Conservation (phyloP, 2,329 filamentous ascomycete genomes). For the Ophiostoma sp. region DNA sequence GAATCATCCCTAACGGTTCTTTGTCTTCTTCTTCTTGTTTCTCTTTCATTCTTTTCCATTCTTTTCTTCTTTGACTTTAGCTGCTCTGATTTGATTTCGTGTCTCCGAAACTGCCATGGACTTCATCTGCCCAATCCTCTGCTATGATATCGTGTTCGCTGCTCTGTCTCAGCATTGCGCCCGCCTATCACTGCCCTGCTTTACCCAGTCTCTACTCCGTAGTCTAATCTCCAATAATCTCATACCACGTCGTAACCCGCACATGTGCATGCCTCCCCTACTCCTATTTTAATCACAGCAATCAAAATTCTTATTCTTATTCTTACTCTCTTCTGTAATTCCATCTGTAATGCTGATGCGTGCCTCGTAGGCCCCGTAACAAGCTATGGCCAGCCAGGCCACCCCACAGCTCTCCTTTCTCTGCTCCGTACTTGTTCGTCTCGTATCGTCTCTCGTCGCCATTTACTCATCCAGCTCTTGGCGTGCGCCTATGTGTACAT, state of each 20-base stretch:
- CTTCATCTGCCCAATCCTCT: background rate
- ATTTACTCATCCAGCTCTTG: constrained; percentile 10
- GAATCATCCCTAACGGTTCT: no score
- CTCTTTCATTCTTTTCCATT: background rate
- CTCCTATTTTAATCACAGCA: background rate
- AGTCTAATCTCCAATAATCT: background rate
- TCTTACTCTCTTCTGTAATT: background rate
- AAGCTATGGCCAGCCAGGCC: background rate
- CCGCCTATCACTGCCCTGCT: background rate
- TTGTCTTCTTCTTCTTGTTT: no score
- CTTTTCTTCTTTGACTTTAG: background rate
- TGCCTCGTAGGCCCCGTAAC: background rate
- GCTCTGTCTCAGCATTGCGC: background rate
- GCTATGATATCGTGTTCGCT: constrained; percentile 2
- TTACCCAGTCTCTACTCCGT: background rate
- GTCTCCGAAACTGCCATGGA: background rate
- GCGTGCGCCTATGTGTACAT: background rate
- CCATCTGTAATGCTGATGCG: background rate
- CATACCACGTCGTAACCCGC: background rate
- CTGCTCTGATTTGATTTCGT: no score
- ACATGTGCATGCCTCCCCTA: background rate
- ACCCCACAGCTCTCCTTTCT: background rate
- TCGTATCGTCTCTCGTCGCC: no score
- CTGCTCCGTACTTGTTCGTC: background rate
- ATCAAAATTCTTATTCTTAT: constrained; percentile 10